Evolutionary conservation across 169 alveolate genomes (phyloP), one percentile per base, ranked within the genome.

Genomic region (Plasmodium vivax): DNA sequence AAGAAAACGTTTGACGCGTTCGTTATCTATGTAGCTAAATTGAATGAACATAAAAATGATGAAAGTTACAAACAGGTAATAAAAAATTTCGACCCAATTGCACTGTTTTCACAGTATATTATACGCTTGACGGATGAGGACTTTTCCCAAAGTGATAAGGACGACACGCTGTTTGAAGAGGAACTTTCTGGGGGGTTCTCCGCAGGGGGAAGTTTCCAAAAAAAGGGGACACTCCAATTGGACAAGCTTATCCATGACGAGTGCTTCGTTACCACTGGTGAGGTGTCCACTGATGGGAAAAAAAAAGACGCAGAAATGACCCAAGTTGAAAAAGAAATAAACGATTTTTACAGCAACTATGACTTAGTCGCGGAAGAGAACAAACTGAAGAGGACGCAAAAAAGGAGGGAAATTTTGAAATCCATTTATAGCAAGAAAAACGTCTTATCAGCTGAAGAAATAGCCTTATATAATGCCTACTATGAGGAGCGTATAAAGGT

Each of bases 1-100:
- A 75, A 88, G 43, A 88, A 80, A 88, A 88, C 94, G 16, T 88
- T 88, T 79, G 90, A 88, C 71, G 80, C 94, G 2, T 88, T 88
- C 45, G 94, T 88, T 88, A 27, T 71, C 12, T 88, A 88, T 38
- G 45, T 88, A 7, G 41, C 80, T 19, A 88, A 88, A 16, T 79
- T 88, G 58, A 8, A 79, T 62, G 23, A 12, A 41, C 90, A 88
- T 54, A 88, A 88, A 88, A 23, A 88, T 88, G 90, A 88, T 80
- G 58, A 62, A 12, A 45, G 36, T 30, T 79, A 88, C 68, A 88
- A 38, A 79, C 54, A 77, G 23, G 72, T 88, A 7, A 80, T 88
- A 54, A 88, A 88, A 79, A 88, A 88, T 12, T 30, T 88, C 0
- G 83, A 88, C 71, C 94, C 94, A 23, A 79, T 88, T 51, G 79